Evolutionary conservation across 2,329 filamentous ascomycete genomes (phyloP).

Genomic region (Neospermospora avenae): DNA sequence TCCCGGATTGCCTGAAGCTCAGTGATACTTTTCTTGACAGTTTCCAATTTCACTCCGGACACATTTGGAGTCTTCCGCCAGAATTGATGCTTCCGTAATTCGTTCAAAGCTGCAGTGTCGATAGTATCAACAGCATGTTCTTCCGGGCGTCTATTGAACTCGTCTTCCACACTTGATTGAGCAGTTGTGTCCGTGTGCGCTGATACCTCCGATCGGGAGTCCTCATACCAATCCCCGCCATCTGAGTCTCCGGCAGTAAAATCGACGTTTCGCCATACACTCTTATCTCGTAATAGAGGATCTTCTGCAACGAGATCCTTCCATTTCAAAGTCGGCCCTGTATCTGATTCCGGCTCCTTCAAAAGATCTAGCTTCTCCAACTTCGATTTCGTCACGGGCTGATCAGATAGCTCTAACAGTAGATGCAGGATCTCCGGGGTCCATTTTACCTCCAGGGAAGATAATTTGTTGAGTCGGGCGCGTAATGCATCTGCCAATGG

Average conservation of each 20-base stretch:
- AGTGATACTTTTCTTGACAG: constrained; percentile 31
- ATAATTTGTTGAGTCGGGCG: constrained; percentile 56
- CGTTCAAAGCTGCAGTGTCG: constrained; percentile 36
- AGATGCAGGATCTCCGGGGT: constrained; percentile 77
- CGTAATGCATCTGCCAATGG: constrained; percentile 69
- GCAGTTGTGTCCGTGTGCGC: constrained; percentile 34
- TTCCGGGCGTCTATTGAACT: constrained; percentile 30
- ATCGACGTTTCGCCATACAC: constrained; percentile 68
- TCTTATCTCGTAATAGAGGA: constrained; percentile 63
- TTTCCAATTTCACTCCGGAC: constrained; percentile 28
- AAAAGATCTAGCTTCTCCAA: constrained; percentile 60
- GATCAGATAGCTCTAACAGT: constrained; percentile 76
- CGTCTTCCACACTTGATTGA: constrained; percentile 33
- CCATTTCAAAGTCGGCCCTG: constrained; percentile 63
- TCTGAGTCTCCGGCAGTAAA: constrained; percentile 64
- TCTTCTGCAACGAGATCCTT: constrained; percentile 75
- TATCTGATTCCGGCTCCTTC: constrained; percentile 42
- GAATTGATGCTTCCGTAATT: constrained; percentile 43
- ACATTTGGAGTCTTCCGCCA: constrained; percentile 41
- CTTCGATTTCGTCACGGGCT: constrained; percentile 67
- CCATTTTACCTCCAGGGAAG: constrained; percentile 55
- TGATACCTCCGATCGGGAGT: constrained; percentile 37
- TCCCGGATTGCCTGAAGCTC: constrained; percentile 76
- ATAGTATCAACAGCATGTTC: constrained; percentile 33
- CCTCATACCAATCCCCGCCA: constrained; percentile 36